Evolutionary conservation across 176 grass and related monocot genomes (phyloP), one percentile per base, ranked within the genome.

Genomic region (Cenchrus purpureus): DNA sequence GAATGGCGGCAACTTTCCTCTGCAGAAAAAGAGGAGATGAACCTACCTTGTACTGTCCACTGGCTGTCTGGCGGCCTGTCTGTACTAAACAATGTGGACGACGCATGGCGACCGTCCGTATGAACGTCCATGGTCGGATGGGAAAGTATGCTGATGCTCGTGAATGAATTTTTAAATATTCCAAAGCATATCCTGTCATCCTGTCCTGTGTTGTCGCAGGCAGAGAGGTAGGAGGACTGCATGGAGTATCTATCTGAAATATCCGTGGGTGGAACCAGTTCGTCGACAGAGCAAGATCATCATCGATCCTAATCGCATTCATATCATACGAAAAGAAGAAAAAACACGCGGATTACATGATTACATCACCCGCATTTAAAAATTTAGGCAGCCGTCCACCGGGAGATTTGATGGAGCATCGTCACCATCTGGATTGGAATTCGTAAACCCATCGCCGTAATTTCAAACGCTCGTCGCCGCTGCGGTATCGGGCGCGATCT

Each of bases 181-280:
- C 80, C 46, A 42, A 15, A 57, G 76, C 65, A 51, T 59, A 77
- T 85, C 45, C 59, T 22, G 7, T 14, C 37, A 40, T 40, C 37
- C 37, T 40, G 59, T 32, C 7, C 87, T 68, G 51, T 62, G 78
- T 37, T 37, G 82, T 81, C 54, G 63, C 42, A 43, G 44, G 40
- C 28, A 50, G 29, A 29, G 19, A 29, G 19, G 20, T 2, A 25
- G 22, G 22, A 25, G 22, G 0, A 32, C 57, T 55, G 64, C 37
- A 40, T 55, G 64, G 22, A 25, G 22, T 12, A 12, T 20, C 45
- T 8, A 5, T 40, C 19, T 28, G 50, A 6, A 14, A 57, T 75
- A 8, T 75, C 14, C 0, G 72, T 1, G 3, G 72, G 14, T 17
- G 50, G 1, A 8, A 64, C 54, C 45, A 44, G 76, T 43, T 86